Conservation (phyloP, 345 rosid species). For the Lepidium aucheri region DNA sequence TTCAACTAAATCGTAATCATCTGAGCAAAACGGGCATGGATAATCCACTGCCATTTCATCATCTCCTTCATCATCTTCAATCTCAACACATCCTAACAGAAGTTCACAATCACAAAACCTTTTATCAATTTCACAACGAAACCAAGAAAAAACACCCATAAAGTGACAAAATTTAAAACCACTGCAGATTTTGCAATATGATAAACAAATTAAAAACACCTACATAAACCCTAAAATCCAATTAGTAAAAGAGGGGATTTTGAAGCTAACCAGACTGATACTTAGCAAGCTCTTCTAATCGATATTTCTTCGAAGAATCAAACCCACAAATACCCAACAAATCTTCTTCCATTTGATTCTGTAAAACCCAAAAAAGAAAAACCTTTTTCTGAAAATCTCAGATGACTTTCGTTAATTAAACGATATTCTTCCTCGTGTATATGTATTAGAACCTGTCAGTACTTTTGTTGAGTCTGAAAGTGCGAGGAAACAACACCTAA, state of each 20-base stretch:
- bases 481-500: slow-evolving; percentile 18
- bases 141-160: not conserved
- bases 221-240: not conserved
- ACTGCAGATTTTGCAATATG: not conserved
- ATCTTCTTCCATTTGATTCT: slow-evolving; percentile 16
- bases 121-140: not conserved
- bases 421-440: not conserved
- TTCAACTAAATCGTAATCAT: slow-evolving; percentile 25
- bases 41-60: slow-evolving; percentile 26
- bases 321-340: slow-evolving; percentile 10
- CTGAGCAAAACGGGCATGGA: slow-evolving; percentile 25
- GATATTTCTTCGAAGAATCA: slow-evolving; percentile 20
- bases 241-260: not conserved
- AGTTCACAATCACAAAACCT: not conserved
- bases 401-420: not conserved
- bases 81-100: slow-evolving; percentile 13
- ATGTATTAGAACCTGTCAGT: slow-evolving; percentile 1
- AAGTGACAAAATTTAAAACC: not conserved
- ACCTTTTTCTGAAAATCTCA: not conserved
- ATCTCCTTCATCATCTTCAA: slow-evolving; percentile 17
- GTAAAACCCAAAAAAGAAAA: not conserved
- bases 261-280: slow-evolving; percentile 20
- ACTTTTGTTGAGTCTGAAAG: slow-evolving; percentile 13
- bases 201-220: not conserved
- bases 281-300: slow-evolving; percentile 14